A percentile compares a stretch with the other conserved stretches of the same genome.
phyloP scores from a whole-genome alignment of 1,284 basidiomycete species.

The Violaceomyces palustris region DNA sequence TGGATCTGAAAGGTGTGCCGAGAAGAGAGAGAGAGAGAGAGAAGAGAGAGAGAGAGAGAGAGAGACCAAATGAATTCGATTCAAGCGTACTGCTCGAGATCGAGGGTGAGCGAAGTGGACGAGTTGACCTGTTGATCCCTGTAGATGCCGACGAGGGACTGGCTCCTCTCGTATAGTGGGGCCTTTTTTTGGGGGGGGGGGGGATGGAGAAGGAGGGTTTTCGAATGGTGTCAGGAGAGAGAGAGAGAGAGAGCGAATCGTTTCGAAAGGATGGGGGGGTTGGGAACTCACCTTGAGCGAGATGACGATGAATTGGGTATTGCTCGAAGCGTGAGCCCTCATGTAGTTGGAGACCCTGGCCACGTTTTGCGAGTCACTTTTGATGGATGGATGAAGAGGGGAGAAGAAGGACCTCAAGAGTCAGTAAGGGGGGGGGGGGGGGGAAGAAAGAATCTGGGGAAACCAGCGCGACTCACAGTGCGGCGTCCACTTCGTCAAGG shows the following conservation, averaged over 20 bases:
- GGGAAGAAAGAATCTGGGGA: no score
- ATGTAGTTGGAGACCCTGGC: conserved; percentile 50
- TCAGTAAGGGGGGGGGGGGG: no score
- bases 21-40: not conserved
- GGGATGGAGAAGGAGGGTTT: no score
- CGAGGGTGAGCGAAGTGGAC: conserved; percentile 78
- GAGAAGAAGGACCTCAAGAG: conserved; percentile 50
- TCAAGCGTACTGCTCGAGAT: conserved; percentile 59
- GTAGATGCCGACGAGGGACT: conserved; percentile 87
- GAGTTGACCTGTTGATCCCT: conserved; percentile 89
- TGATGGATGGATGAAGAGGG: no score
- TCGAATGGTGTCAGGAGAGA: no score
- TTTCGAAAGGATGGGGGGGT: no score
- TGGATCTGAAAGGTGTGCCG: no score
- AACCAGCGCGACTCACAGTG: conserved; percentile 62
- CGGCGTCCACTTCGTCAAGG: conserved; percentile 95
- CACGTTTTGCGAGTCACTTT: conserved; percentile 47
- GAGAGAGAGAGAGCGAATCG: no score
- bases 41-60: not conserved
- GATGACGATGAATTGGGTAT: conserved; percentile 95
- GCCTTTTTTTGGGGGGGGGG: conserved; percentile 12
- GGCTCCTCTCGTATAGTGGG: conserved; percentile 75
- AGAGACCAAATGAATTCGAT: no score
- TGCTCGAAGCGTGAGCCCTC: conserved; percentile 54
- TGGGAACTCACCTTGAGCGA: conserved; percentile 67